phyloP scores from a whole-genome alignment of 2,329 filamentous ascomycete species.

The Sporothrix mexicana region DNA sequence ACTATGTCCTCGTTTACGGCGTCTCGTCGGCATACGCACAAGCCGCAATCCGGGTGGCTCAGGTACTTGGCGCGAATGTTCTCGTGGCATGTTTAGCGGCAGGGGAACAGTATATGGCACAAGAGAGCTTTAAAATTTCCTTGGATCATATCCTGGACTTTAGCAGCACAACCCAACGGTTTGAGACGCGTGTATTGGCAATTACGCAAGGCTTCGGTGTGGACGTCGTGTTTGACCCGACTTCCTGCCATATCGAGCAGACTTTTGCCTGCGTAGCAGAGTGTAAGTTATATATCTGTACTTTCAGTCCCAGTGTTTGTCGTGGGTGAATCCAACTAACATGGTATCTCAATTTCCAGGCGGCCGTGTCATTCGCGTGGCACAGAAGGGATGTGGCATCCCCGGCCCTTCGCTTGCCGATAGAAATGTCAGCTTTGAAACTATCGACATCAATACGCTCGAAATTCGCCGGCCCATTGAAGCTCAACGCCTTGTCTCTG shows the following conservation, averaged over 20 bases:
- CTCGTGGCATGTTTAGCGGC: slow-evolving; percentile 49
- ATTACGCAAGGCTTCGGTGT: slow-evolving; percentile 46
- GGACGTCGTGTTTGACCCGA: slow-evolving; percentile 56
- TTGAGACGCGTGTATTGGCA: slow-evolving; percentile 41
- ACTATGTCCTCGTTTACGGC: slow-evolving; percentile 52
- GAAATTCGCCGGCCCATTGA: slow-evolving; percentile 21
- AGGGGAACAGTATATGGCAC: slow-evolving; percentile 49
- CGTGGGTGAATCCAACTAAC: no score
- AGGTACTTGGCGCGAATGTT: slow-evolving; percentile 41
- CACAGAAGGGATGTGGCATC: not conserved
- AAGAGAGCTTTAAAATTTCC: slow-evolving; percentile 34
- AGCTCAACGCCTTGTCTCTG: slow-evolving; percentile 30
- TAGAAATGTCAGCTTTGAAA: slow-evolving; percentile 39
- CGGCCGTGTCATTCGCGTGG: slow-evolving; percentile 37
- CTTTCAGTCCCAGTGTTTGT: not conserved
- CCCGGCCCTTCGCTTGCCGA: not conserved
- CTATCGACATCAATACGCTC: slow-evolving; percentile 38
- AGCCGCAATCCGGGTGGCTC: slow-evolving; percentile 51
- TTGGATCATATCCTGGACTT: slow-evolving; percentile 47
- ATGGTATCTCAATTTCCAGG: slow-evolving; percentile 5
- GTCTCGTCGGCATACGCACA: slow-evolving; percentile 52
- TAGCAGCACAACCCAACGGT: not conserved
- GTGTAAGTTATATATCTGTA: slow-evolving; percentile 29
- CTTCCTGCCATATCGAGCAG: slow-evolving; percentile 45
- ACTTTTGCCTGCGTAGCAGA: slow-evolving; percentile 44